Percentiles rank a stretch among this genome's conserved stretches.
Evolutionary conservation across 208 protist genomes (phyloP).

Genomic region (Novymonas esmeraldas): DNA sequence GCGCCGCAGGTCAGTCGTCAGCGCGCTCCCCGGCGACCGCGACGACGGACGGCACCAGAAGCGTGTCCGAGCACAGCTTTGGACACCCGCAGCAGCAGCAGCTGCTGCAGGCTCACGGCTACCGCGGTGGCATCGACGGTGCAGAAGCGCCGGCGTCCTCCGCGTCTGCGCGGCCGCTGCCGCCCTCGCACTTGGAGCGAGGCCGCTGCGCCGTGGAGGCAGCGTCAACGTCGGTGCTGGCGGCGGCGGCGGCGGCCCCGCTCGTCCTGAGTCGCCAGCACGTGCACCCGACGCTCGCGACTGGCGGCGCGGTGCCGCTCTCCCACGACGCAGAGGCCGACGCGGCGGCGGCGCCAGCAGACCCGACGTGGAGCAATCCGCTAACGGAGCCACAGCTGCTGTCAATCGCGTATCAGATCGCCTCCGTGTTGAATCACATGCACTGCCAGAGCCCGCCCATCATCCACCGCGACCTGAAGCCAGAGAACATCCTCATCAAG

Average conservation of each 20-base stretch:
- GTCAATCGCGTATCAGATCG: conserved; percentile 82
- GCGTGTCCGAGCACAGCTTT: neutral
- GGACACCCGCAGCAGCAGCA: neutral
- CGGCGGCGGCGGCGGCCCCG: conserved; percentile 16
- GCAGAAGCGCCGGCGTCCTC: conserved; percentile 12
- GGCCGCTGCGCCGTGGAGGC: neutral
- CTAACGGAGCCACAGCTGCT: conserved; percentile 76
- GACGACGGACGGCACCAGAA: neutral
- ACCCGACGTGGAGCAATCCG: conserved; percentile 38
- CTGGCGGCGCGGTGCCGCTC: no score
- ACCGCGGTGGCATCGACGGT: neutral
- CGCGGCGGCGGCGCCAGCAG: neutral
- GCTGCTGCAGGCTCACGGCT: no score
- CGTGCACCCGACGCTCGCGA: neutral
- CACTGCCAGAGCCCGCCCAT: conserved; percentile 93
- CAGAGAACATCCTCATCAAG: conserved; percentile 92
- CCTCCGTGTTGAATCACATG: conserved; percentile 70
- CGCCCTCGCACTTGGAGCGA: conserved; percentile 3
- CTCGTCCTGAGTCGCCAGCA: conserved; percentile 1
- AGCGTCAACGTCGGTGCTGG: neutral
- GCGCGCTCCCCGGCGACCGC: neutral
- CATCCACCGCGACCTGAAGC: conserved; percentile 98
- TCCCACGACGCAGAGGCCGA: no score
- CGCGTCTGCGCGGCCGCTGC: neutral
- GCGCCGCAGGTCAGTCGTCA: neutral